A percentile compares a stretch with the other conserved stretches of the same genome.
phyloP scores from a whole-genome alignment of 2,329 filamentous ascomycete genomes.

The Exophiala sideris region DNA sequence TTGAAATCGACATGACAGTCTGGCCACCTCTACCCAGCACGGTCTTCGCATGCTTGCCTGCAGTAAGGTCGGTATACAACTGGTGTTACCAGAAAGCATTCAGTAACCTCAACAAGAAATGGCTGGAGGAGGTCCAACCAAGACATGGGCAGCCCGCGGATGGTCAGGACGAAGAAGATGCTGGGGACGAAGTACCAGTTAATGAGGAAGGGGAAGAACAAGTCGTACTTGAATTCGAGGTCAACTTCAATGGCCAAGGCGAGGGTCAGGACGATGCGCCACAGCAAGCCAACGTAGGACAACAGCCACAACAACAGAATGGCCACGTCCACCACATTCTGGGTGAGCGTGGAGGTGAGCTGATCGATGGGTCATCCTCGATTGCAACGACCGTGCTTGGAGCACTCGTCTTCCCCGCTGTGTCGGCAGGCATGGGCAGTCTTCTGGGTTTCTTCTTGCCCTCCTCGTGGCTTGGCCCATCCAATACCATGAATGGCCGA shows the following conservation, averaged over 20 bases:
- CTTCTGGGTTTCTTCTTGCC: conserved; percentile 68
- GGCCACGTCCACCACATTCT: conserved; percentile 33
- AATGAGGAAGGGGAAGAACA: neutral
- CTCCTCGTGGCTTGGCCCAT: conserved; percentile 58
- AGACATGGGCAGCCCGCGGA: conserved; percentile 40
- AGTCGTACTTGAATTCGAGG: conserved; percentile 44
- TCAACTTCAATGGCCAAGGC: conserved; percentile 48
- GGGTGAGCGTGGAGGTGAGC: conserved; percentile 43
- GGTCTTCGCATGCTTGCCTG: conserved; percentile 64
- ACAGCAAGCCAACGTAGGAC: conserved; percentile 27
- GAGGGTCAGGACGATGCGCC: conserved; percentile 38
- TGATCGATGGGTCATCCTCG: conserved; percentile 53
- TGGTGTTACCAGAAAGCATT: conserved; percentile 59
- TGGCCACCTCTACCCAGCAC: conserved; percentile 67
- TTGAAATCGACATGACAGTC: conserved; percentile 51
- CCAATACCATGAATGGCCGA: conserved; percentile 39
- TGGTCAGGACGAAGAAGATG: conserved; percentile 30
- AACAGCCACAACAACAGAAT: conserved; percentile 8
- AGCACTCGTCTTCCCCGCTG: conserved; percentile 73
- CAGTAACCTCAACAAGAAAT: conserved; percentile 55
- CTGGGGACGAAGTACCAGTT: conserved; percentile 35
- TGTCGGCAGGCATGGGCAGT: conserved; percentile 76
- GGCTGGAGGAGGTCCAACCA: conserved; percentile 62
- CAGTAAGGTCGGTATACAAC: conserved; percentile 62
- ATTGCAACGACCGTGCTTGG: conserved; percentile 62